Percentiles rank a stretch among this genome's conserved stretches.
phyloP scores from a whole-genome alignment of 352 stramenopile species.

The Globisporangium megalacanthum region DNA sequence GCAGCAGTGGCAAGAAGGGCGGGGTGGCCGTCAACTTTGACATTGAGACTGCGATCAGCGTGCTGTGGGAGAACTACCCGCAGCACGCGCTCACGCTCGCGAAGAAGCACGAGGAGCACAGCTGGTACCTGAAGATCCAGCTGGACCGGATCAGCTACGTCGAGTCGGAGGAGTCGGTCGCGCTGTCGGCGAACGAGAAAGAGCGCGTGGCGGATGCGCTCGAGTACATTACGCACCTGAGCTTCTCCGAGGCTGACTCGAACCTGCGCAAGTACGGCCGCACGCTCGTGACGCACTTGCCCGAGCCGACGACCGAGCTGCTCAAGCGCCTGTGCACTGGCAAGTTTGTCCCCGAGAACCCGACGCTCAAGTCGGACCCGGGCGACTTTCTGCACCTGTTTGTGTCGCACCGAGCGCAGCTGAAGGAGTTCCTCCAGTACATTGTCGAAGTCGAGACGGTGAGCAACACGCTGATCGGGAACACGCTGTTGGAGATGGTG shows the following conservation, averaged over 20 bases:
- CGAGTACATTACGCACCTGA: conserved; percentile 86
- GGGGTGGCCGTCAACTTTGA: conserved; percentile 73
- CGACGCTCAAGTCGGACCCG: conserved; percentile 68
- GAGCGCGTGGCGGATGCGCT: conserved; percentile 86
- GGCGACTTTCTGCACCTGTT: conserved; percentile 91
- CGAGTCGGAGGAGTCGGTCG: conserved; percentile 65
- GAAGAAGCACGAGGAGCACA: conserved; percentile 88
- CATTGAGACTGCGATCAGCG: conserved; percentile 89
- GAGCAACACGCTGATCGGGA: conserved; percentile 85
- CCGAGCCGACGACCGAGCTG: conserved; percentile 84
- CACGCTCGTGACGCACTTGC: conserved; percentile 83
- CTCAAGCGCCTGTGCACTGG: conserved; percentile 89
- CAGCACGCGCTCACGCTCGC: conserved; percentile 87
- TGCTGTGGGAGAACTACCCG: conserved; percentile 91
- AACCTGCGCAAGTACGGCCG: conserved; percentile 88
- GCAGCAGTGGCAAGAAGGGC: conserved; percentile 19
- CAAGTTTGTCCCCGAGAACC: conserved; percentile 56
- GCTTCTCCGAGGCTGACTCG: conserved; percentile 78
- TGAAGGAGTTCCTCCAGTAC: conserved; percentile 88
- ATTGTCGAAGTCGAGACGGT: conserved; percentile 87
- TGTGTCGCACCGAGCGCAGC: conserved; percentile 84
- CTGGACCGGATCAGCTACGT: conserved; percentile 88
- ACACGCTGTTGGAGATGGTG: conserved; percentile 88
- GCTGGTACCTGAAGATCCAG: conserved; percentile 91
- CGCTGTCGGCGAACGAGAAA: conserved; percentile 68